Evolutionary conservation across 1,139 yeast genomes (phyloP), one percentile per base, ranked within the genome.

Genomic region (Saccharomycopsis crataegensis): DNA sequence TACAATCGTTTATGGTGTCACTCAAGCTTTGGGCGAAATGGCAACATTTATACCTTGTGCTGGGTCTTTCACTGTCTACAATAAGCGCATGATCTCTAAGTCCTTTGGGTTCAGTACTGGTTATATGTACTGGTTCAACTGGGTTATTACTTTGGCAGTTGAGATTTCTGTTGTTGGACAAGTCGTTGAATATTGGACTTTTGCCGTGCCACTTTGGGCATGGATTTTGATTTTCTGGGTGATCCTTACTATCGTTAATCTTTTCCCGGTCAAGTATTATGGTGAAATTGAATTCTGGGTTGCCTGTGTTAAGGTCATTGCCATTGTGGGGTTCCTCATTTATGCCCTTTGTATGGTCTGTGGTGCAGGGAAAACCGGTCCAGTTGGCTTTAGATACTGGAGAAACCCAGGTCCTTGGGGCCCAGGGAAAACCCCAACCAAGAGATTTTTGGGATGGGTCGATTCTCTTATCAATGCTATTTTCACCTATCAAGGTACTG

Each of bases 371-470:
- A 64, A 70, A 48, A 73, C 79, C 7, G 91, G 93, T 22, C 86
- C 91, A 12, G 78, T 86, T 48, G 95, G 93, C 7, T 86, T 85
- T 74, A 76, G 90, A 67, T 89, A 90, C 72, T 91, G 97, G 97
- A 81, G 91, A 69, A 72, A 90, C 64, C 96, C 96, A 3, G 96
- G 96, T 52, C 83, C 96, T 1, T 88, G 78, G 82, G 90, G 88
- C 59, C 72, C 71, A 49, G 86, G 77, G 73, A 70, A 68, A 8
- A 66, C 70, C 22, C 79, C 86, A 11, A 66, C 76, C 37, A 82
- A 86, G n/a, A 96, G 94, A 36, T 83, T 83, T 63, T 72, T 82
- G 55, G 88, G 86, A 46, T 82, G 86, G 83, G 78, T 84, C 61
- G 73, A 82, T 14, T 79, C 88, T 53, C 72, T 84, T 61, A 78